phyloP scores from a whole-genome alignment of 2,329 filamentous ascomycete genomes.

The Tolypocladium capitatum region DNA sequence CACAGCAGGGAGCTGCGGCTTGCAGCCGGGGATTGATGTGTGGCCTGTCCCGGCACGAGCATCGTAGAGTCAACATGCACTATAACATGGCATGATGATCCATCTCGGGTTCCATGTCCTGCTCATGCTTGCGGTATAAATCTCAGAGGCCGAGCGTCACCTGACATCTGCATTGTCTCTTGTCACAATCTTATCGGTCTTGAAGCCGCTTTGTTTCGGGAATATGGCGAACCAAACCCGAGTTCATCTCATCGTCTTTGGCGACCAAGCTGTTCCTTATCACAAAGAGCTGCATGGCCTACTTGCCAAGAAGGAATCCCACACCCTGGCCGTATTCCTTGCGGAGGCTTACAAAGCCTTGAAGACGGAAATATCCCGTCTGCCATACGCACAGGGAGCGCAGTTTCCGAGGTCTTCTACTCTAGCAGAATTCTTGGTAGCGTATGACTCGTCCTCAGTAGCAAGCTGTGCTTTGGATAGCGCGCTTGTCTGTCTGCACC shows the following conservation, averaged over 20 bases:
- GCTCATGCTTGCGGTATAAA: no score
- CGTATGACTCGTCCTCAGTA: background rate
- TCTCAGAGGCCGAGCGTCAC: no score
- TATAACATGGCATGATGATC: no score
- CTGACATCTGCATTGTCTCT: no score
- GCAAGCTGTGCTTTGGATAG: background rate
- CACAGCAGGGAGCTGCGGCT: no score
- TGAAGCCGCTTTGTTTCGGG: no score
- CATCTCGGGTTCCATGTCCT: no score
- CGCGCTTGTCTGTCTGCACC: background rate
- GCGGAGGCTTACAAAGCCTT: background rate
- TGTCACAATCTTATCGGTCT: no score
- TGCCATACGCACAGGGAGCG: background rate
- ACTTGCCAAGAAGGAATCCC: background rate
- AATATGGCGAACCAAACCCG: no score
- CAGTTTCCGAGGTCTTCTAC: background rate
- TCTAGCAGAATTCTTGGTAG: background rate
- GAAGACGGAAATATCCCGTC: background rate
- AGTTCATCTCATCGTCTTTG: background rate
- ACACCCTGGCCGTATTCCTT: background rate
- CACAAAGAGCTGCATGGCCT: background rate
- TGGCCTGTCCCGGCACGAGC: no score
- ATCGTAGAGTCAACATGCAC: no score
- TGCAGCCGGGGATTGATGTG: no score
- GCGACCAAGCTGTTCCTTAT: constrained; percentile 1